Base-by-base conservation (phyloP, 495 filamentous ascomycete genomes). In the Chaetomium fimeti region DNA sequence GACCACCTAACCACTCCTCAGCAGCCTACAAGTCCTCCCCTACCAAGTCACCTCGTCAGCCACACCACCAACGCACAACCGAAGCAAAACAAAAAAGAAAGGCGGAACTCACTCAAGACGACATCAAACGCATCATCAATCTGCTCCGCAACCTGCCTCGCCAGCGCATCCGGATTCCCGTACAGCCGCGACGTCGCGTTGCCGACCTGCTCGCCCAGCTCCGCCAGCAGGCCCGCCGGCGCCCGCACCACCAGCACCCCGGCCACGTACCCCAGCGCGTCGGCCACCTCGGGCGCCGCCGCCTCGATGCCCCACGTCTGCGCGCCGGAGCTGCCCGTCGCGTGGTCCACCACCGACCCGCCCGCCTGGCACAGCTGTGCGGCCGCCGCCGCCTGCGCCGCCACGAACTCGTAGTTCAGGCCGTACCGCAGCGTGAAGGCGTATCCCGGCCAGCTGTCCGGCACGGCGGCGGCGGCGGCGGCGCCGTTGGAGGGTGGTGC, bases 91-190 rank as follows among this genome's bases (percentile, higher is more conserved):
- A 15, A 5, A 27, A 51, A 3, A 12, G 16, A 51, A 20, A 22
- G 9, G 11, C 11, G 7, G 24, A 51, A 51, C 48, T 51, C 11
- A 51, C 48, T 51, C 48, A 51, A 13, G 5, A 27, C 24, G 5
- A 51, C 48, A 5, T 51, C 24, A 27, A 51, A 51, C 48, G 3
- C 20, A 25, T 51, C 48, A 51, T 51, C 48, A 51, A 51, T 51
- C 48, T 51, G 48, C 48, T 20, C 18, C 48, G 24, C 48, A 6
- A 51, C 22, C 48, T 51, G 48, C 48, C 24, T 24, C 48, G 11
- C 48, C 48, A 51, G 11, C 20, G 5, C 22, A 13, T 51, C 48
- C 12, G n/a, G n/a, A 13, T 18, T 18, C 11, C 7, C 12, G 15
- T 51, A 51, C n/a, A 51, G 15, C 48, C 11, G 4, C 48, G 48